phyloP scores from a whole-genome alignment of 805 yeast genomes.

The Kuraishia borneana region DNA sequence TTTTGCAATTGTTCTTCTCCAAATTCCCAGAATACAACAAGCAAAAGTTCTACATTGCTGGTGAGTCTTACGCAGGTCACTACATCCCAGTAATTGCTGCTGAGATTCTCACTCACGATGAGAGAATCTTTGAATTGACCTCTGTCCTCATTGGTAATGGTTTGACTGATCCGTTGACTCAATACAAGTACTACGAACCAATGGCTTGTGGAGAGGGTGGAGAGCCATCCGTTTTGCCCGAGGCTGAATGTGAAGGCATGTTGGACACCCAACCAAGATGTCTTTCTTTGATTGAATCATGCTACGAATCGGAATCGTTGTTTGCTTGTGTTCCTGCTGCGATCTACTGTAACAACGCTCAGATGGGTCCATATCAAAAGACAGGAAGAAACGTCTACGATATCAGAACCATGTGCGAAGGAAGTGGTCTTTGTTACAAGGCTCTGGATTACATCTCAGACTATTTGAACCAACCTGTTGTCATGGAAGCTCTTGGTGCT shows the following conservation, averaged over 20 bases:
- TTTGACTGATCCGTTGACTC: slow-evolving; percentile 73
- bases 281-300: slow-evolving; percentile 44
- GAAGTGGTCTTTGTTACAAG: slow-evolving; percentile 40
- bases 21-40: slow-evolving; percentile 64
- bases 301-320: slow-evolving; percentile 49
- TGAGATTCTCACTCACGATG: slow-evolving; percentile 43
- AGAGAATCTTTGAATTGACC: slow-evolving; percentile 49
- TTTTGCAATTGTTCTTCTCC: slow-evolving; percentile 73
- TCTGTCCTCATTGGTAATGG: slow-evolving; percentile 91
- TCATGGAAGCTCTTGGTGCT: slow-evolving; percentile 48
- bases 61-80: slow-evolving; percentile 81
- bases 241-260: slow-evolving; percentile 64
- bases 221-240: slow-evolving; percentile 57
- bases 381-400: slow-evolving; percentile 59
- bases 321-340: slow-evolving; percentile 56
- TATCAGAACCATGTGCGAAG: slow-evolving; percentile 39
- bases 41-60: slow-evolving; percentile 64
- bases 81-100: slow-evolving; percentile 62
- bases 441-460: slow-evolving; percentile 36
- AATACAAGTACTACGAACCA: slow-evolving; percentile 71
- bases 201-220: slow-evolving; percentile 96
- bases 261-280: slow-evolving; percentile 52
- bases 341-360: slow-evolving; percentile 51
- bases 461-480: slow-evolving; percentile 41
- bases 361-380: slow-evolving; percentile 44